phyloP scores from a whole-genome alignment of 2,329 filamentous ascomycete genomes.

The Penicillium aurantiogriseum region DNA sequence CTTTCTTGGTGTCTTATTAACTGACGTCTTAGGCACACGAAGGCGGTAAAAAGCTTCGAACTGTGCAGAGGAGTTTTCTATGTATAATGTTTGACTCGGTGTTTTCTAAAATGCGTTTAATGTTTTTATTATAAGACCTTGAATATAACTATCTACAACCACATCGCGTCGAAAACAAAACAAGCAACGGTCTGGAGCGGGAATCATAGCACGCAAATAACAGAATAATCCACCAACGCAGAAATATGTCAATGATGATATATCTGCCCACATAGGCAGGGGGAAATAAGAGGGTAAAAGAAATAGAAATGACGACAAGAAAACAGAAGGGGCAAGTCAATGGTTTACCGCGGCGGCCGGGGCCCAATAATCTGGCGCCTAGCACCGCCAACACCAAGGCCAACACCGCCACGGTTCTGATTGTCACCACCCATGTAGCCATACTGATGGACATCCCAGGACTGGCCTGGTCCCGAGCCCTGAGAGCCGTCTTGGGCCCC shows the following conservation, averaged over 20 bases:
- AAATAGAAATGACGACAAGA: not conserved
- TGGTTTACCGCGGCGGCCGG: conserved; percentile 46
- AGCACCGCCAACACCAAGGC: conserved; percentile 54
- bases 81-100: no score
- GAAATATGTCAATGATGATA: conserved; percentile 1
- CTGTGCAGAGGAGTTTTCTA: no score
- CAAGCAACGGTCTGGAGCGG: not conserved
- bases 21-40: no score
- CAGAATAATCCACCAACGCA: conserved; percentile 14
- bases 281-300: not conserved
- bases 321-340: not conserved
- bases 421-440: conserved; percentile 62
- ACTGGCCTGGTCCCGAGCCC: conserved; percentile 49
- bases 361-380: conserved; percentile 64
- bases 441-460: conserved; percentile 65
- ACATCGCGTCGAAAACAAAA: not conserved
- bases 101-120: not conserved
- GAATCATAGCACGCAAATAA: conserved; percentile 13
- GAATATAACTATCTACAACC: conserved; percentile 13
- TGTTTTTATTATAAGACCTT: not conserved
- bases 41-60: no score
- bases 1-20: no score
- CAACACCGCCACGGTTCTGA: conserved; percentile 55
- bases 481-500: conserved; percentile 43
- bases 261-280: not conserved